Percentiles rank a stretch among this genome's conserved stretches.
Evolutionary conservation across 306 rosid species (phyloP).

Genomic region (Cucurbita ficifolia): DNA sequence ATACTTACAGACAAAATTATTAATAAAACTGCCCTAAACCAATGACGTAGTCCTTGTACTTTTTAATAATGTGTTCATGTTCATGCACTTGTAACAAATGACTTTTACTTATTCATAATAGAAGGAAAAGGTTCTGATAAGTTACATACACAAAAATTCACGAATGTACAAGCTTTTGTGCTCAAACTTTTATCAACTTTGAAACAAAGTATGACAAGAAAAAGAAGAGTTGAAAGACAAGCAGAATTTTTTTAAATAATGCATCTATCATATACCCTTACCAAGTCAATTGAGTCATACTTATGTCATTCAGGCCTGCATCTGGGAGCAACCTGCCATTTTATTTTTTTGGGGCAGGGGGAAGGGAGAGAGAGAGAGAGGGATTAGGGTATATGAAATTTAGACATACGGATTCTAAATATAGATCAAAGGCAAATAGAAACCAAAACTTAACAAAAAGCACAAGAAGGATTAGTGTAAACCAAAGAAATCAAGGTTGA

Average conservation of each 20-base stretch:
- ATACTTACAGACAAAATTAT: background rate
- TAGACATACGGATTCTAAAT: background rate
- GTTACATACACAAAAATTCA: background rate
- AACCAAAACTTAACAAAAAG: background rate
- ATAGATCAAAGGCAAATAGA: background rate
- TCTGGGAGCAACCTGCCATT: conserved; percentile 72
- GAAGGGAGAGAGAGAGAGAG: background rate
- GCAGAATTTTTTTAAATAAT: background rate
- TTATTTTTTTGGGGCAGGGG: background rate
- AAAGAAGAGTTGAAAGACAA: background rate
- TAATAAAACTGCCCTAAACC: background rate
- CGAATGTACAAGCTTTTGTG: background rate
- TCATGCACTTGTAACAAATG: background rate
- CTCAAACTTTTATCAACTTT: background rate
- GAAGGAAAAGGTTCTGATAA: background rate
- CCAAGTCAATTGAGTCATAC: conserved; percentile 83
- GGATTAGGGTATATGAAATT: background rate
- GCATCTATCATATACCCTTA: conserved; percentile 13
- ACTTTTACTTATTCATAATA: background rate
- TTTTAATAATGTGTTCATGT: background rate
- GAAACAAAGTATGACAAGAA: background rate
- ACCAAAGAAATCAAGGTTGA: background rate
- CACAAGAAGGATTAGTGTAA: background rate
- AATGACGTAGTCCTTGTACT: background rate
- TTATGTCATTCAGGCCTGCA: conserved; percentile 57